Base-by-base conservation (phyloP, 805 yeast genomes). In the Yamadazyma nakazawae region DNA sequence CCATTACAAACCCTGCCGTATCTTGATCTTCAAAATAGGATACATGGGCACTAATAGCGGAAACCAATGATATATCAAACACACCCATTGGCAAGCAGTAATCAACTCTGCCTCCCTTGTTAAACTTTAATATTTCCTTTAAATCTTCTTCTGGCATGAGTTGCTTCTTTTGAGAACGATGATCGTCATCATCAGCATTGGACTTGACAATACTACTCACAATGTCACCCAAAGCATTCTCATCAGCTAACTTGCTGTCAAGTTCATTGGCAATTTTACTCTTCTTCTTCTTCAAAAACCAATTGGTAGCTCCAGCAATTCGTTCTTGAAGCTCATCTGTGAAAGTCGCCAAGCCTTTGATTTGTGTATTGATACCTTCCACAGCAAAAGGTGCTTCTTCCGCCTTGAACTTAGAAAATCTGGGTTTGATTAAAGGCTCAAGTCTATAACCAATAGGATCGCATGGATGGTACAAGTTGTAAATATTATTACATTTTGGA, bases 371-470 rank as follows among this genome's bases (percentile, higher is more conserved):
- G 64, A 84, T 67, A 2, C 79, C 78, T 39, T 70, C 68, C 7
- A 66, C 63, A 0, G 80, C 79, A 54, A 76, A 81, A 1, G 88
- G 85, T 13, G 86, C 74, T 14, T 67, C 65, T 45, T 72, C 80
- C 0, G 92, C 87, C 51, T 75, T 72, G 46, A 74, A 64, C 8
- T 69, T 60, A 0, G 81, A 67, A 52, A 83, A 72, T 49, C 59
- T 64, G 17, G 75, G 70, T 49, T 71, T 66, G 5, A 91, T 76
- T 47, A 92, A 67, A 1, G 99, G 99, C 63, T 92, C 99, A 48
- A 91, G 66, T 46, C 98, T 72, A 57, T 91, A 89, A 0, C 92
- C 91, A 35, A 94, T 84, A 0, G 97, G 96, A 60, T 92, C 99
- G 53, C 95, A 84, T 0, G 92, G 88, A 55, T 92, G 96, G 67